Percentiles rank a stretch among this genome's conserved stretches.
These are phyloP conservation scores for Euphorbia corollata DNA, from an alignment of 441 rosid species.

Conservation along the genomic window DNA sequence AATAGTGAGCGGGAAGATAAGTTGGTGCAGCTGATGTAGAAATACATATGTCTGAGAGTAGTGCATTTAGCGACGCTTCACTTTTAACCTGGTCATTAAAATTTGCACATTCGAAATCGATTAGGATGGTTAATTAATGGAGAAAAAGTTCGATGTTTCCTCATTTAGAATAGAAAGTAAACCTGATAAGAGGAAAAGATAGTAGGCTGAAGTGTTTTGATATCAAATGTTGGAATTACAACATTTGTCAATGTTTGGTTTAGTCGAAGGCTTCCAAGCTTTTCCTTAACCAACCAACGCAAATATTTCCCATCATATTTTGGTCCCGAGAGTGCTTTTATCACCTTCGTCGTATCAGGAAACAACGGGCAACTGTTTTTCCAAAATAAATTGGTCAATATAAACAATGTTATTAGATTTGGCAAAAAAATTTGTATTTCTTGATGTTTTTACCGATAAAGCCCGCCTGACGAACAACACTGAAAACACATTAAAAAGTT, in stretches of 20 bases:
- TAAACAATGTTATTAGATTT: slow-evolving; percentile 24
- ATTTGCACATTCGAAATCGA: no score
- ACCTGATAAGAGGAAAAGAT: slow-evolving; percentile 22
- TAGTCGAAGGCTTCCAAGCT: slow-evolving; percentile 14
- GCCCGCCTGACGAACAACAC: no score
- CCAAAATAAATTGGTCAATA: neutral
- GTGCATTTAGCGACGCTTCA: no score
- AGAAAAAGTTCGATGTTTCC: no score
- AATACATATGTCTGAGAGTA: no score
- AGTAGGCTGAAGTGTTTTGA: slow-evolving; percentile 20
- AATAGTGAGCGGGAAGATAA: slow-evolving; percentile 9
- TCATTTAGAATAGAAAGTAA: no score
- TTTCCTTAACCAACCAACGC: neutral
- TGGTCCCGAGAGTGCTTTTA: slow-evolving; percentile 17
- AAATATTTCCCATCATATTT: slow-evolving; percentile 21
- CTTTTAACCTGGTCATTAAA: no score
- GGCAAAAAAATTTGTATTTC: slow-evolving; percentile 6
- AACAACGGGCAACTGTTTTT: neutral
- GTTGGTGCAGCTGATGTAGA: no score
- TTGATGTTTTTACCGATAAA: no score
- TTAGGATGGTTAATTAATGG: no score
- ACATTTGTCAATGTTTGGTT: slow-evolving; percentile 17
- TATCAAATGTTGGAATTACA: slow-evolving; percentile 26
- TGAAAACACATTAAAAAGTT: no score
- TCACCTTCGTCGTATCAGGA: neutral